Evolutionary conservation across 352 stramenopile genomes (phyloP), one percentile per base, ranked within the genome.

Genomic region (Phytophthora fragariaefolia): DNA sequence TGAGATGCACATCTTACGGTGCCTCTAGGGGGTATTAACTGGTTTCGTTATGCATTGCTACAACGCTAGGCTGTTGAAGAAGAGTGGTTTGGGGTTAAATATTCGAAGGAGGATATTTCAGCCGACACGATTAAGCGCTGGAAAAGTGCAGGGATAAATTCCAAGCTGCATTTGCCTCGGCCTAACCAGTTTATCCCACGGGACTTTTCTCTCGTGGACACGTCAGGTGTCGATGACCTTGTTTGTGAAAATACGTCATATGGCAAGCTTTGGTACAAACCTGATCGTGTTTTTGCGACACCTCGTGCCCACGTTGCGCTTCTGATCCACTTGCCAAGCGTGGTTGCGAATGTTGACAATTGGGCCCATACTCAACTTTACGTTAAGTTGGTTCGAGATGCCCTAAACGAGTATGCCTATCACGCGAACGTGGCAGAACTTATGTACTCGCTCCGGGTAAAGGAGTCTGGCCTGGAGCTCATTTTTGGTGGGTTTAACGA

Each of bases 401-500:
- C 80, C 8, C 66, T 93, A 12, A 88, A 89, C 50, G 85, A 90
- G 50, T 90, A 90, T 51, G 77, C 85, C 12, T 93, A 93, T 66
- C 77, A 90, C 9, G 85, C 85, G 5, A 87, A 87, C 48, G 83
- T 92, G 27, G 84, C 85, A 0, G 81, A 91, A 58, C 73, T 92
- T 32, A 87, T 76, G 65, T 93, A 91, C 63, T 87, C 78, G 32
- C 66, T 93, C 13, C 73, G 79, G 17, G 70, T 90, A 2, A 92
- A 88, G 34, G 85, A 91, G 15, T 76, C 67, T 12, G 82, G 80
- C 0, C 46, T 93, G 32, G 82, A 92, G 63, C 66, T 93, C 23
- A 63, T 90, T 30, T 87, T 89, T 60, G 80, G 82, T n/a, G 85
- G 85, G 13, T 93, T 90, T 46, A 92, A 89, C 56, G 80, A 93